These are phyloP conservation scores for Fusarium sp. DNA, from an alignment of 2,329 filamentous ascomycete genomes.

Conservation along the genomic window DNA sequence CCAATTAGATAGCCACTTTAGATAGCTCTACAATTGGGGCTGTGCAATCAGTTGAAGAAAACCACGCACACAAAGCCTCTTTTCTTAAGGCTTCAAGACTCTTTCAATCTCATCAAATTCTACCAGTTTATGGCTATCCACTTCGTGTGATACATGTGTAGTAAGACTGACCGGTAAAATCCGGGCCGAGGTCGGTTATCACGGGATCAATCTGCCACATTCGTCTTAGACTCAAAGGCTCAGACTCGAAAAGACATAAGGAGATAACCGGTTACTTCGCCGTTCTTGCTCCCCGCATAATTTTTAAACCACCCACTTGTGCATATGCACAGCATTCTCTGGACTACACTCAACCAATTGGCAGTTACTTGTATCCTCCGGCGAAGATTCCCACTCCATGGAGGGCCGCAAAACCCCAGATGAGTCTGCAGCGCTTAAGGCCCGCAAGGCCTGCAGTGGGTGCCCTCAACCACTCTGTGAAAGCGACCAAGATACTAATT, in stretches of 20 bases:
- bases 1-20: no score
- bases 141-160: no score
- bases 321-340: background rate
- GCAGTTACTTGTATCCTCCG: constrained; percentile 7
- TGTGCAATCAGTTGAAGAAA: no score
- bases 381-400: constrained; percentile 24
- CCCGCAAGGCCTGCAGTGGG: constrained; percentile 25
- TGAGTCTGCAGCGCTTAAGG: constrained; percentile 18
- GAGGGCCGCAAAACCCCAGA: background rate
- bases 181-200: constrained; percentile 15
- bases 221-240: background rate
- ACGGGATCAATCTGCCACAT: constrained; percentile 3
- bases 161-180: background rate
- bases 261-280: constrained; percentile 28
- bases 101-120: no score
- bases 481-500: background rate
- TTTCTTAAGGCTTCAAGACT: no score
- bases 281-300: constrained; percentile 12
- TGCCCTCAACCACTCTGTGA: background rate
- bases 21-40: no score
- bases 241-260: constrained; percentile 4
- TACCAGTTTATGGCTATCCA: no score
- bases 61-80: no score
- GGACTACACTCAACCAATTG: background rate
- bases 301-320: constrained; percentile 19